phyloP scores from a whole-genome alignment of 2,329 filamentous ascomycete genomes.

The Alternaria triticina region DNA sequence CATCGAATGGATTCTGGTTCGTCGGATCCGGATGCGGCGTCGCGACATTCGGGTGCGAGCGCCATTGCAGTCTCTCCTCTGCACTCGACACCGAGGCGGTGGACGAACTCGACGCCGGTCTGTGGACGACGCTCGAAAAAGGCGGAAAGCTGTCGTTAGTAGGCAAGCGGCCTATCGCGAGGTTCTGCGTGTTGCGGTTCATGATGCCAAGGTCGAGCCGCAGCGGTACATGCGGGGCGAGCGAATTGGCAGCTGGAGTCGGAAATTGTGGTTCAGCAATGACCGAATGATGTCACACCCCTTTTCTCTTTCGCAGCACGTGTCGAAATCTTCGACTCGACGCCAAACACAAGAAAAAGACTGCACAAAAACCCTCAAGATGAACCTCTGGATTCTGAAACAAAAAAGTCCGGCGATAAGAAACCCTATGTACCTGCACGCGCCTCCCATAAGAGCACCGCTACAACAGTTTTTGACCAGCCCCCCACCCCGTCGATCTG shows the following conservation, averaged over 20 bases:
- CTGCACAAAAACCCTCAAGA: neutral
- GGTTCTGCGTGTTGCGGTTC: constrained; percentile 10
- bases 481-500: constrained; percentile 12
- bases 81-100: constrained; percentile 25
- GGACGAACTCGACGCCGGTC: neutral
- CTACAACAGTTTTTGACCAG: constrained; percentile 7
- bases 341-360: neutral
- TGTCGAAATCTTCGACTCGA: neutral
- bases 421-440: constrained; percentile 10
- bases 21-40: constrained; percentile 21
- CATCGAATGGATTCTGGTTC: constrained; percentile 29
- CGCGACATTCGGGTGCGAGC: constrained; percentile 26
- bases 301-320: neutral
- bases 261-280: neutral
- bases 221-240: constrained; percentile 11
- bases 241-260: neutral
- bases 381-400: neutral
- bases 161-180: constrained; percentile 8
- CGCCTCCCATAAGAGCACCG: neutral
- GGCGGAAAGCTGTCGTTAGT: constrained; percentile 9
- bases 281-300: constrained; percentile 6
- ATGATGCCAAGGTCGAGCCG: constrained; percentile 12
- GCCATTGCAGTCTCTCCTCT: constrained; percentile 32
- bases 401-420: constrained; percentile 4
- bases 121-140: neutral